Percentiles rank a stretch among this genome's conserved stretches.
phyloP scores from a whole-genome alignment of 768 basidiomycete genomes.

The Serendipita vermifera region DNA sequence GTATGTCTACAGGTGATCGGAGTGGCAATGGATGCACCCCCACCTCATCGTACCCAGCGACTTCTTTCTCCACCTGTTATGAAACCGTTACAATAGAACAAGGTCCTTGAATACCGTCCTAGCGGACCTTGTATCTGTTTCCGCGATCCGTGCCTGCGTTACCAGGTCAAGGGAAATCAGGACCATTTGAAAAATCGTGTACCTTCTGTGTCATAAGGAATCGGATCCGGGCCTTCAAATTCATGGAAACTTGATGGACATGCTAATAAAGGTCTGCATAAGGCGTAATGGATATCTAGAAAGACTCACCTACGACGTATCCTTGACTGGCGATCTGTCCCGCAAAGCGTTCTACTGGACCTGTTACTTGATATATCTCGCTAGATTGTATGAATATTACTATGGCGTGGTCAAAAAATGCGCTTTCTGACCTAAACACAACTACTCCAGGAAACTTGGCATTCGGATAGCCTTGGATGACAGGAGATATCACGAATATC shows the following conservation, averaged over 20 bases:
- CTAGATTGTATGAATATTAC: conserved; percentile 28
- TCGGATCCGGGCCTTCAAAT: conserved; percentile 76
- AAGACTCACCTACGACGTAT: conserved; percentile 56
- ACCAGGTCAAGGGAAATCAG: conserved; percentile 3
- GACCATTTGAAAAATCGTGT: conserved; percentile 3
- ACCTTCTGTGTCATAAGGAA: conserved; percentile 84
- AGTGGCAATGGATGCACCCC: no score
- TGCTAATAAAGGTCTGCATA: conserved; percentile 30
- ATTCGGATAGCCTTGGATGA: conserved; percentile 67
- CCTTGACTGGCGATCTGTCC: conserved; percentile 81
- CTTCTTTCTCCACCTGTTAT: conserved; percentile 70
- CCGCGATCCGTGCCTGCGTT: conserved; percentile 67
- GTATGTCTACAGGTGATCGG: not conserved
- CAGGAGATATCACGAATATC: conserved; percentile 72
- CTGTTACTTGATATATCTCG: conserved; percentile 95
- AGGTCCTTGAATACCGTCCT: not conserved
- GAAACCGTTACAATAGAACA: not conserved
- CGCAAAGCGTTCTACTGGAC: conserved; percentile 87
- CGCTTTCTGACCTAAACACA: conserved; percentile 50
- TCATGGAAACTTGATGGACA: conserved; percentile 85
- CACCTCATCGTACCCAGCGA: conserved; percentile 83
- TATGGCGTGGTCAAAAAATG: not conserved
- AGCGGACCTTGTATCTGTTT: conserved; percentile 76
- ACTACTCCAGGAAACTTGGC: conserved; percentile 86
- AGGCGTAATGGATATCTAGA: not conserved